Evolutionary conservation across 2,329 filamentous ascomycete species (phyloP), one percentile per base, ranked within the genome.

Genomic region (Aspergillus spinulosporus): DNA sequence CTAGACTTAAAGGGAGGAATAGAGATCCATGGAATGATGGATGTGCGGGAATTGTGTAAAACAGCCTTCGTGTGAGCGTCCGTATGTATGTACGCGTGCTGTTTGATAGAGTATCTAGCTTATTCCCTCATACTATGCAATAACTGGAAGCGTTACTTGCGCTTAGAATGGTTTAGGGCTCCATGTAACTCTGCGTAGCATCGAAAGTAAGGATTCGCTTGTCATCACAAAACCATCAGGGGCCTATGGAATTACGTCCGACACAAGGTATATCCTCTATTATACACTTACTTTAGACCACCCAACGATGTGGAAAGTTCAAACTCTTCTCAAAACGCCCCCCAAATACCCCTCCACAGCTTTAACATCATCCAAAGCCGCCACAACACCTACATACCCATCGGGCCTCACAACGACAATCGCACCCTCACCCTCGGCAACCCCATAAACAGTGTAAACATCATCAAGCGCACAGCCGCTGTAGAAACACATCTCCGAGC

Each of bases 351-450:
- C 43, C 31, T 68, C 58, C 5, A 72, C 61, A 14, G 59, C 58
- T 9, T 57, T 34, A 3, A 69, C 62, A 58, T 72, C 70, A 11
- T 58, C 56, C 56, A 73, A 59, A 5, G 59, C 63, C 2, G 65
- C 66, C 45, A 68, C 58, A 6, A 58, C 53, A 14, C 72, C 72
- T 48, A 75, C 58, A 61, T 74, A 74, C 9, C 73, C 73, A 64
- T 76, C 74, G 0, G 74, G 74, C 15, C 74, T 67, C 5, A 76
- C 61, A 12, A 74, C 66, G 14, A 69, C 67, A 32, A 75, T 32
- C 2, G 66, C 72, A 5, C 73, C 73, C 12, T 64, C 47, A 3
- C 58, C 42, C 2, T 61, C 49, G 48, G 68, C 52, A 5, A 76
- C 71, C 0, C 74, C 74, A 49, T 72, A 76, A 6, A 64, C 66